Conservation (phyloP, 2,329 filamentous ascomycete species). For the Hawksworthiomyces lignivorus region DNA sequence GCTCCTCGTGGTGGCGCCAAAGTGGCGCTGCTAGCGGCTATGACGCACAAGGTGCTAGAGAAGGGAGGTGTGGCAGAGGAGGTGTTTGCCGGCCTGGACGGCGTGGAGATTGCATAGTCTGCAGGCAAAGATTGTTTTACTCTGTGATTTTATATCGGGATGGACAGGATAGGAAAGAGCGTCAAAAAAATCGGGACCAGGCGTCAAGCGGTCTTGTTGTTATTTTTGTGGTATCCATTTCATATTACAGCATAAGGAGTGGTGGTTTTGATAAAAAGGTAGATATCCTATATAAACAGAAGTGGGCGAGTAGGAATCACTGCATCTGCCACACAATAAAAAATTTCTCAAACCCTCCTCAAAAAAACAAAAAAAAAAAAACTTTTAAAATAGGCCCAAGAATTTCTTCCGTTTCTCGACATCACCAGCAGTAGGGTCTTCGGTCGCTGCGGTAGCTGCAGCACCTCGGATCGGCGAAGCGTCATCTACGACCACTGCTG, state of each 20-base stretch:
- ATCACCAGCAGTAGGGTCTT: slow-evolving; percentile 17
- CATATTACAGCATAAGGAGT: too few relatives aligned
- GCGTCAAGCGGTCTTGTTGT: too few relatives aligned
- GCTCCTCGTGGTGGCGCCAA: slow-evolving; percentile 78
- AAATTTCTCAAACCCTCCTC: too few relatives aligned
- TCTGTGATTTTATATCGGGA: too few relatives aligned
- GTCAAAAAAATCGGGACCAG: too few relatives aligned
- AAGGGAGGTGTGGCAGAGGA: slow-evolving; percentile 78
- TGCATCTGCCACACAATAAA: too few relatives aligned
- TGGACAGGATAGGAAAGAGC: too few relatives aligned
- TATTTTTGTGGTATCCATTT: too few relatives aligned
- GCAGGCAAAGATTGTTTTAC: neutral
- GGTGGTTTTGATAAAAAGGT: too few relatives aligned
- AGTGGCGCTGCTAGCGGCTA: slow-evolving; percentile 60
- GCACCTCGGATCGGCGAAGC: slow-evolving; percentile 16
- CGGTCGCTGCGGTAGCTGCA: neutral
- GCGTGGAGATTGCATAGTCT: slow-evolving; percentile 60
- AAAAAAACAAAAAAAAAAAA: neutral
- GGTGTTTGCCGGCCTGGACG: slow-evolving; percentile 72
- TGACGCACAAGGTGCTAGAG: slow-evolving; percentile 70
- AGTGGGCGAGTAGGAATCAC: too few relatives aligned
- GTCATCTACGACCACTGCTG: slow-evolving; percentile 30
- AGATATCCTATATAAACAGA: too few relatives aligned
- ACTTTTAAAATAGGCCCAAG: slow-evolving; percentile 66
- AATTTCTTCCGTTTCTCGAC: slow-evolving; percentile 67